phyloP scores from a whole-genome alignment of 2,329 filamentous ascomycete species.

The Colletotrichum abscissum region DNA sequence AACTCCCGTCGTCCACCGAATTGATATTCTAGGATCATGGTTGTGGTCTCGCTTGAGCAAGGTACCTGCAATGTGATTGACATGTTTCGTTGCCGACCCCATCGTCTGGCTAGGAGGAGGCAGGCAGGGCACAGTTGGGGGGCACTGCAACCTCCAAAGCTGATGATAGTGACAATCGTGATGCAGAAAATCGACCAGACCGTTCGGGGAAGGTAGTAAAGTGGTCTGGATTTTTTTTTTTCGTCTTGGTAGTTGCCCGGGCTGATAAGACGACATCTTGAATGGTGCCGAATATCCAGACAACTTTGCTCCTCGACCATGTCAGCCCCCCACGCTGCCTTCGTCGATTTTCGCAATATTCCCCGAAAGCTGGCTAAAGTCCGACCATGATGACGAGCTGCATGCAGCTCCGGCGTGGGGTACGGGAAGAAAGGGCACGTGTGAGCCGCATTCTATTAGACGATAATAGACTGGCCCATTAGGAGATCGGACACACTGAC shows the following conservation, averaged over 20 bases:
- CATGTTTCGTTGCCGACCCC: background rate
- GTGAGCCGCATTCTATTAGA: constrained; percentile 13
- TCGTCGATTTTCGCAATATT: background rate
- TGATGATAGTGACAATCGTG: background rate
- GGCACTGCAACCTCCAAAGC: too few relatives aligned
- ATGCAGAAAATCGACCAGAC: background rate
- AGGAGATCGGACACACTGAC: background rate
- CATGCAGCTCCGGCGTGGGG: constrained; percentile 1
- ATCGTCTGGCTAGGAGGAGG: background rate
- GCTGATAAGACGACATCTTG: background rate
- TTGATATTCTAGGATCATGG: background rate
- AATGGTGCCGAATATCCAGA: background rate
- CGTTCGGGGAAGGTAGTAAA: background rate
- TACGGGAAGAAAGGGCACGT: background rate
- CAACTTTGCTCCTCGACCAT: background rate
- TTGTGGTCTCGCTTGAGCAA: constrained; percentile 4
- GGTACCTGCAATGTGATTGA: background rate
- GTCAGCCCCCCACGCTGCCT: background rate
- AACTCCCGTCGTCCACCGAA: constrained; percentile 1
- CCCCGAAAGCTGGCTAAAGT: background rate
- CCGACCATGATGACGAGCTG: constrained; percentile 2
- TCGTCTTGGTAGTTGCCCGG: background rate
- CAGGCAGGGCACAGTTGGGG: background rate
- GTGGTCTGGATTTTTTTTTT: background rate
- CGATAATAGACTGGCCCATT: background rate